Evolutionary conservation across 1,284 basidiomycete species (phyloP), one percentile per base, ranked within the genome.

Genomic region (Rhodofomes roseus): DNA sequence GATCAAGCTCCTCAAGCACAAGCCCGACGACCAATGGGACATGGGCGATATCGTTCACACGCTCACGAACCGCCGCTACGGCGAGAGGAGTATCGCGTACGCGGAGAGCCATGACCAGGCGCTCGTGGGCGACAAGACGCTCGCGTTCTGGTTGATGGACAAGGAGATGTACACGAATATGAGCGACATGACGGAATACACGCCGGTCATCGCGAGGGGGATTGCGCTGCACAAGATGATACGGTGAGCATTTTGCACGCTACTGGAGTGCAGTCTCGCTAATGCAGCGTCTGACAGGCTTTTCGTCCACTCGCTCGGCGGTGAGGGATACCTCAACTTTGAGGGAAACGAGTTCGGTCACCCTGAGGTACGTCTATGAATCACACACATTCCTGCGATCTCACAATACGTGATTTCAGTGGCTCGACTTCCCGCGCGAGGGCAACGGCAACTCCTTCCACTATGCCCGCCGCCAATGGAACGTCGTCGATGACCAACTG

Each of bases 141-240:
- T 98, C 37, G 96, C 96, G 1, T 99, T 99, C 77, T 99, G 96
- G 96, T 76, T 99, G 58, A 99, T 99, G 96, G 96, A 99, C 77
- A 96, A 97, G 77, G 96, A 98, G 74, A 99, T 99, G 96, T 94
- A 98, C 75, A 96, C 95, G 11, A 83, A 95, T 77, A 99, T 99
- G 96, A 97, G 94, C 25, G 92, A 96, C 71, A 59, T 98, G 55
- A 83, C 90, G 1, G 86, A 90, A 51, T 80, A 95, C 76, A 98
- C 96, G 8, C 87, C 92, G 4, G 74, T 95, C 65, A 89, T 99
- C 68, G 83, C 97, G 60, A 86, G 96, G 56, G 96, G 96, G 31
- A 72, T 99, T 34, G 86, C 94, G 12, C 77, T 98, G 67, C 96
- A 99, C 79, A 99, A 99, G 80, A 92, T 98, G 90, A 98, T 98